Evolutionary conservation across 2,329 filamentous ascomycete species (phyloP).

Genomic region (Nemania sp.): DNA sequence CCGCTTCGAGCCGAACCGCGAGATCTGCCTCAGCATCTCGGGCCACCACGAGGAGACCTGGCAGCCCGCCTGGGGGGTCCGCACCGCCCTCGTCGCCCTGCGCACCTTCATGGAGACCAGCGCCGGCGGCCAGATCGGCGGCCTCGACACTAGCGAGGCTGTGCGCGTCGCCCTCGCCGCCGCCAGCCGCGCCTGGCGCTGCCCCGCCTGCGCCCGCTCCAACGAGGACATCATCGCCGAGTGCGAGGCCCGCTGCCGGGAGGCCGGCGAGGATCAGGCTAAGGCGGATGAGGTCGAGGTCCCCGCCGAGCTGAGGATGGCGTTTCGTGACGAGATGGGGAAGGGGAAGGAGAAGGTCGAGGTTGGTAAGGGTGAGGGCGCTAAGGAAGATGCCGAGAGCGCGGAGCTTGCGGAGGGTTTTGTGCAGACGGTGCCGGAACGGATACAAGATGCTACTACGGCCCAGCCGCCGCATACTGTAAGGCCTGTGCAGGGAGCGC

Average conservation of each 20-base stretch:
- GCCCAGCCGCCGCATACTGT: conserved; percentile 39
- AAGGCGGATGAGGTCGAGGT: conserved; percentile 59
- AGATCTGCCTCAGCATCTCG: conserved; percentile 94
- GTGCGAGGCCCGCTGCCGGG: conserved; percentile 65
- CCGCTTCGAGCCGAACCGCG: conserved; percentile 94
- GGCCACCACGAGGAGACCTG: conserved; percentile 98
- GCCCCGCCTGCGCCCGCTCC: conserved; percentile 74
- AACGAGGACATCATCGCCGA: conserved; percentile 82
- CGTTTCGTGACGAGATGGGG: conserved; percentile 78
- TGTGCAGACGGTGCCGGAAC: conserved; percentile 60
- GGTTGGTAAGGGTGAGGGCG: conserved; percentile 40
- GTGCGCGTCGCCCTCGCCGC: conserved; percentile 76
- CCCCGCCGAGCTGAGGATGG: conserved; percentile 71
- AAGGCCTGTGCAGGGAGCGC: conserved; percentile 46
- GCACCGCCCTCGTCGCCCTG: conserved; percentile 84
- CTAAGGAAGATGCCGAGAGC: conserved; percentile 56
- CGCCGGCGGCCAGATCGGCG: conserved; percentile 87
- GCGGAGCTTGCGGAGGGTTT: conserved; percentile 69
- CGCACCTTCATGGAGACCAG: conserved; percentile 94
- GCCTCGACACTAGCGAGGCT: conserved; percentile 79
- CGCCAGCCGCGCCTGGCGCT: conserved; percentile 75
- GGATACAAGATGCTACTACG: conserved; percentile 37
- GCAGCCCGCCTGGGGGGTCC: conserved; percentile 97
- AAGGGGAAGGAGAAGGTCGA: conserved; percentile 55
- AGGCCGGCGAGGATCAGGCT: conserved; percentile 43